Base-by-base conservation (phyloP, 306 rosid species). In the Vicia villosa region DNA sequence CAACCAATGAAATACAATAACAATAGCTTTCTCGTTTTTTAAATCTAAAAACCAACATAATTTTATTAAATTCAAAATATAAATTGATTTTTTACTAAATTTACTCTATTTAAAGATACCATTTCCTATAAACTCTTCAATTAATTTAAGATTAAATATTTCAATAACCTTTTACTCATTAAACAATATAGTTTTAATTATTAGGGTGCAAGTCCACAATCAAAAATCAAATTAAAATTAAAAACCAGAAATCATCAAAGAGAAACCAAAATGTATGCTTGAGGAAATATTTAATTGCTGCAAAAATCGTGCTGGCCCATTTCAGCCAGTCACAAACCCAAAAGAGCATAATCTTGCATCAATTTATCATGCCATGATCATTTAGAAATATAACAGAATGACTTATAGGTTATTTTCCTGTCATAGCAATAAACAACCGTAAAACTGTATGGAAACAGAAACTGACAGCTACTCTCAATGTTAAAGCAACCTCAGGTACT, bases 401-500 rank as follows among this genome's bases (percentile, higher is more conserved):
- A 46, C 47, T 21, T 40, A 26, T 10, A n/a, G 17, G 59, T 54
- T 54, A 54, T 22, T 54, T 54, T 11, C 16, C 60, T 22, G 16
- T 21, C 34, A 54, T 54, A 16, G 43, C 13, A 20, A 58, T 64
- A 36, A 16, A 20, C 16, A 47, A 41, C 69, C 26, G 34, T 11
- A 22, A 63, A 21, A 38, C 21, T 26, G 58, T 40, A 60, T 16
- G 28, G 28, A 0, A 38, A 20, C 34, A 21, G 42, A 43, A 64
- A 11, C 13, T 10, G 11, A 62, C 32, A 37, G 40, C 26, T 36
- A 22, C 32, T 66, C 65, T 57, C 47, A 41, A 22, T 16, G 51
- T 46, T 10, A 55, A 66, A 34, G 60, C 30, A 37, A 43, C 42
- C 60, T 75, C 82, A 91, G 4, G 78, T 66, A 56, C 88, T 84